Base-by-base conservation (phyloP, 345 rosid genomes). In the Noccaea bulbosa region DNA sequence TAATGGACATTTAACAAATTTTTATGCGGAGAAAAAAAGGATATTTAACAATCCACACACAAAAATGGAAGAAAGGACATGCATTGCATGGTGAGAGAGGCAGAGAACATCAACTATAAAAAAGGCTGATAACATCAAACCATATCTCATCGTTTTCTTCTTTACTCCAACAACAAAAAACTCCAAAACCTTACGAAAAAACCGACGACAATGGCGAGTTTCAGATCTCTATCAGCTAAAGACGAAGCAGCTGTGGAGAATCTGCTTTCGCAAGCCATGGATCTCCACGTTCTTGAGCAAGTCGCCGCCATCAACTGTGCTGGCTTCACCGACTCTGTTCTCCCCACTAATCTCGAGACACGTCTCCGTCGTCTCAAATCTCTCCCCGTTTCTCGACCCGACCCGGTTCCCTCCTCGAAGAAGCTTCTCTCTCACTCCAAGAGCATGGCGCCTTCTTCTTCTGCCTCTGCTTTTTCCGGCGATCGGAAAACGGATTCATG, bases 321-420 rank as follows among this genome's bases (percentile, higher is more conserved):
- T 62, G 66, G 82, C 57, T 79, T 83, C 74, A 45, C 80, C 46
- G 75, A 80, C 52, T 81, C 87, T 5, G 45, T 50, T 34, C 91
- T 89, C 40, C 90, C 92, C 16, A 5, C 75, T 65, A 83, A 89
- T 43, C 79, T 88, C 69, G 91, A 89, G 33, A 74, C 82, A 40
- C 90, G 97, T 49, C 87, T 87, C 78, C 83, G 78, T 51, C 79
- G 84, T 40, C 97, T 91, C 77, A 91, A 89, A 50, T 83, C 97
- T 44, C 75, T 85, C 64, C 88, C 89, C 34, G 70, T 24, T 24
- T 10, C 80, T 54, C 63, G 64, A 54, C 55, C 83, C 70, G 65
- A 54, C n/a, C 68, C 48, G 75, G 67, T 47, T 52, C n/a, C 71
- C 1, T 8, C 67, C 7, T 34, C 76, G n/a, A 30, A 37, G 12